These are phyloP conservation scores for Tricholoma sp. DNA, from an alignment of 768 basidiomycete genomes.

Conservation along the genomic window DNA sequence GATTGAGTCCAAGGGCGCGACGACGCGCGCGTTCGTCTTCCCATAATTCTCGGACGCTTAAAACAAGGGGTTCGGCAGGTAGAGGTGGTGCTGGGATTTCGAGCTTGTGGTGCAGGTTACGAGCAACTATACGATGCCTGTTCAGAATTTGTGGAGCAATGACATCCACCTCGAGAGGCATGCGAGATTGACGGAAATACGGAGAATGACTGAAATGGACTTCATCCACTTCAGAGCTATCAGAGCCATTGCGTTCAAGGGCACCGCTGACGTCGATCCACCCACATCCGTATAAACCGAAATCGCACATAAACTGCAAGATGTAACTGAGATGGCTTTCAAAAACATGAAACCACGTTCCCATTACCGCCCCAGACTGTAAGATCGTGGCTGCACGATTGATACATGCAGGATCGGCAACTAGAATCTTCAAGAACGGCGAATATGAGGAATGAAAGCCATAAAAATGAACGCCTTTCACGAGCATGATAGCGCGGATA, in stretches of 20 bases:
- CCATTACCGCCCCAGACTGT: conserved; percentile 79
- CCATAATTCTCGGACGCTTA: conserved; percentile 92
- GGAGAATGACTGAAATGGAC: conserved; percentile 44
- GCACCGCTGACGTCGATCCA: conserved; percentile 72
- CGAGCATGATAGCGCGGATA: conserved; percentile 72
- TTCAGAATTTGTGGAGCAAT: conserved; percentile 83
- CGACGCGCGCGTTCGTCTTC: conserved; percentile 88
- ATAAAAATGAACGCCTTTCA: conserved; percentile 96
- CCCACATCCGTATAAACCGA: conserved; percentile 91
- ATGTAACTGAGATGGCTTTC: conserved; percentile 88
- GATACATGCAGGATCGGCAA: conserved; percentile 65
- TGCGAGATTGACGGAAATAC: conserved; percentile 59
- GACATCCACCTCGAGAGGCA: conserved; percentile 79
- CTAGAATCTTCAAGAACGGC: conserved; percentile 84
- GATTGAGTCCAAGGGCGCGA: conserved; percentile 55
- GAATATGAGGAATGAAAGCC: conserved; percentile 83
- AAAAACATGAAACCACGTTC: conserved; percentile 70
- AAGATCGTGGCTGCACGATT: conserved; percentile 71
- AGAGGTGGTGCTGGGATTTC: conserved; percentile 53
- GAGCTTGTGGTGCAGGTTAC: conserved; percentile 62
- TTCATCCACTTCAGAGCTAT: conserved; percentile 16
- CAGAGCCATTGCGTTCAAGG: conserved; percentile 46
- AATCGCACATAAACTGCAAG: conserved; percentile 93
- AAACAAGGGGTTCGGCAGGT: conserved; percentile 69
- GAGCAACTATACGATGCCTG: conserved; percentile 55